Conservation (phyloP, 2,329 filamentous ascomycete species). For the Penicillium vulpinum region DNA sequence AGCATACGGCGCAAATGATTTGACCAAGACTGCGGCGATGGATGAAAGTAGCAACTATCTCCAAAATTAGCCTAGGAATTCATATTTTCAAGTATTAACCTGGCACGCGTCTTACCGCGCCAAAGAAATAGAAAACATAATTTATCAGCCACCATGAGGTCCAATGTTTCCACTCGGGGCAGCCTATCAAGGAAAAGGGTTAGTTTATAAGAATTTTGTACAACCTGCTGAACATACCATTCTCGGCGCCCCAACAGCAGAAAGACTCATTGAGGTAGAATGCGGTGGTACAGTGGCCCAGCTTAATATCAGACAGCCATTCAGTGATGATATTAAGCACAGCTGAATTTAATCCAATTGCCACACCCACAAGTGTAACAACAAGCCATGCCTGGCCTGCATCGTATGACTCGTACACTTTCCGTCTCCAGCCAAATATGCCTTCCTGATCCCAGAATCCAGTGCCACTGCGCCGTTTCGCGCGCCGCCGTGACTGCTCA, state of each 20-base stretch:
- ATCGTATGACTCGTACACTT: conserved; percentile 83
- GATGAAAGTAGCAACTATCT: conserved; percentile 73
- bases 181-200: conserved; percentile 54
- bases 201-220: neutral
- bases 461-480: conserved; percentile 69
- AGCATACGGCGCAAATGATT: conserved; percentile 89
- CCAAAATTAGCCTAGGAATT: neutral
- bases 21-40: conserved; percentile 79
- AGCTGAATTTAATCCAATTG: conserved; percentile 90
- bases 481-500: conserved; percentile 79
- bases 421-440: conserved; percentile 75
- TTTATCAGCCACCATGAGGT: conserved; percentile 74
- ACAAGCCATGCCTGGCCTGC: conserved; percentile 98
- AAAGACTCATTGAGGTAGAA: conserved; percentile 98
- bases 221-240: conserved; percentile 52
- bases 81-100: neutral
- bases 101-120: conserved; percentile 61
- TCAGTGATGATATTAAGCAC: conserved; percentile 94
- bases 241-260: conserved; percentile 95
- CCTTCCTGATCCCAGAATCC: conserved; percentile 69
- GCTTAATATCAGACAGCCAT: conserved; percentile 93
- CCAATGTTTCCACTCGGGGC: conserved; percentile 87
- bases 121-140: conserved; percentile 83
- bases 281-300: conserved; percentile 90
- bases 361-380: conserved; percentile 84